Percentiles rank a stretch among this genome's conserved stretches.
Conservation (phyloP, 495 filamentous ascomycete genomes). For the Daldinia loculata region DNA sequence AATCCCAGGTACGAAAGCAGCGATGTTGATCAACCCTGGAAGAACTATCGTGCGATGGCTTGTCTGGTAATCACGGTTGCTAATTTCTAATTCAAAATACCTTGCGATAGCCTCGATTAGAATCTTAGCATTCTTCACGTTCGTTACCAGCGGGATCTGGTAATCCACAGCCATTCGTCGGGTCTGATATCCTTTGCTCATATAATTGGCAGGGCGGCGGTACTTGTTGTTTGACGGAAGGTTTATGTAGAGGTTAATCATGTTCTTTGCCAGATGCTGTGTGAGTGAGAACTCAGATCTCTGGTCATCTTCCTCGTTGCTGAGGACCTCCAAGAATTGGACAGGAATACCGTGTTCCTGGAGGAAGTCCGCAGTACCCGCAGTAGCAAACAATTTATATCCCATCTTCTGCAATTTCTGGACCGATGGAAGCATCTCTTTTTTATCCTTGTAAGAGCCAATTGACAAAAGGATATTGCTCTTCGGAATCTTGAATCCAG, state of each 20-base stretch:
- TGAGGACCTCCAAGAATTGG: conserved; percentile 88
- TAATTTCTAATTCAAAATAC: conserved; percentile 82
- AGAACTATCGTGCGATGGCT: conserved; percentile 80
- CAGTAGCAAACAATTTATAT: conserved; percentile 94
- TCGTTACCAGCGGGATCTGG: conserved; percentile 95
- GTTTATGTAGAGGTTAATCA: conserved; percentile 99
- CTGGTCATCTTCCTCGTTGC: conserved; percentile 72
- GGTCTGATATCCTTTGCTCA: conserved; percentile 95
- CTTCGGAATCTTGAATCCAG: conserved; percentile 95
- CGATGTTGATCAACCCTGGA: conserved; percentile 80
- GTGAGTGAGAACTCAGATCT: conserved; percentile 96
- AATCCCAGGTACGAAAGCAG: conserved; percentile 80
- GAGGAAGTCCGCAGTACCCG: conserved; percentile 94
- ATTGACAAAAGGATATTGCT: conserved; percentile 95
- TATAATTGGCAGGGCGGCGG: conserved; percentile 94
- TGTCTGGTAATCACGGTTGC: conserved; percentile 86
- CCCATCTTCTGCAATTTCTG: conserved; percentile 85
- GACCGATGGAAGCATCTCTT: conserved; percentile 94
- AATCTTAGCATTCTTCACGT: conserved; percentile 99
- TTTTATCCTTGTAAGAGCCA: conserved; percentile 95
- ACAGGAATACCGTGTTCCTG: conserved; percentile 89
- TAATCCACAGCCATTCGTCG: conserved; percentile 98
- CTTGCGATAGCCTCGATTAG: conserved; percentile 92
- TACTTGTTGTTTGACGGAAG: conserved; percentile 97
- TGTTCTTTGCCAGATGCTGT: conserved; percentile 93